Evolutionary conservation across 257 asterid species (phyloP), one percentile per base, ranked within the genome.

Genomic region (Voacanga thouarsii): DNA sequence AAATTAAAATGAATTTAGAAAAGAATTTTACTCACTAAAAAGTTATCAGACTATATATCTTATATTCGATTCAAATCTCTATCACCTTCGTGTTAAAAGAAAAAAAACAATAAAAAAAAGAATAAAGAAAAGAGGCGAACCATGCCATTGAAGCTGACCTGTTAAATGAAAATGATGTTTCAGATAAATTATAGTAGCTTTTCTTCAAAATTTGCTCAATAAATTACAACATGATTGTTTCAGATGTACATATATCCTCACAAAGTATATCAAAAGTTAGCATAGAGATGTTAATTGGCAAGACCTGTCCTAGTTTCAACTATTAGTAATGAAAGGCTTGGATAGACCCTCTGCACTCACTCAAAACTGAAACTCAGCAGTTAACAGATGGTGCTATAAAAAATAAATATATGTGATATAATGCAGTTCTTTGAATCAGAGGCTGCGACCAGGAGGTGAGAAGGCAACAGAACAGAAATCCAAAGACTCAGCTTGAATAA

Each of bases 401-500:
- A 71, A 71, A 50, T 47, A 72, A 50, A 26, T 51, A 67, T 37
- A 51, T 15, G 49, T 7, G 43, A 51, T 51, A 50, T 67, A 67
- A 10, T 51, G 0, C 11, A 51, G 64, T 53, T 15, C 23, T 30
- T 30, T 15, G 75, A 79, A 74, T 79, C 59, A 74, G 51, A 53
- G 10, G 28, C 6, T 9, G 9, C 21, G 19, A 53, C 28, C 15
- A 10, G 10, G 49, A 47, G 3, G 24, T 3, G 72, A n/a, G 19
- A 18, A 5, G 56, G 44, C 15, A 74, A 28, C 1, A 41, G 26
- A 74, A 47, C 0, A 45, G 24, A 10, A 56, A 51, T 41, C 0
- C 24, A 16, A 78, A n/a, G 47, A 69, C 78, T 89, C 86, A 90
- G 68, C 72, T 82, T 43, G 89, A 89, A 77, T 82, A 80, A 33